Conservation (phyloP, 139 green algal genomes). For the Volvox africanus region DNA sequence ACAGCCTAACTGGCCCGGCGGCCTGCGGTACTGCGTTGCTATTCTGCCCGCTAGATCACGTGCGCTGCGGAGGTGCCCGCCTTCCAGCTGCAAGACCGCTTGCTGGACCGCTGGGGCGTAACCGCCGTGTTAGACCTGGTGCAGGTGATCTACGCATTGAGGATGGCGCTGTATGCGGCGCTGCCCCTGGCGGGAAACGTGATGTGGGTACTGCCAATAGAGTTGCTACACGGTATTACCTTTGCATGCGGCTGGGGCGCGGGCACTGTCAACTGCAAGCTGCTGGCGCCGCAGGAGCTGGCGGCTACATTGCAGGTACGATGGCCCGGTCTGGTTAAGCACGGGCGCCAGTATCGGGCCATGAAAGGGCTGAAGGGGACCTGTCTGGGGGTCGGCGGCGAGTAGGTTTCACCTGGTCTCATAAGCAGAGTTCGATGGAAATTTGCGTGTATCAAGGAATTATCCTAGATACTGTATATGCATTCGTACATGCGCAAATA, state of each 20-base stretch:
- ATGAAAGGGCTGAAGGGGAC: no score
- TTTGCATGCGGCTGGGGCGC: conserved; percentile 68
- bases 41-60: conserved; percentile 46
- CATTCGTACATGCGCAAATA: no score
- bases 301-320: conserved; percentile 61
- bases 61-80: conserved; percentile 64
- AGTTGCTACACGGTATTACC: conserved; percentile 70
- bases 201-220: conserved; percentile 66
- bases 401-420: no score
- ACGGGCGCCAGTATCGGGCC: no score
- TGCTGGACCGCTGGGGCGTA: conserved; percentile 41
- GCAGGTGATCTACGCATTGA: conserved; percentile 52
- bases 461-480: no score
- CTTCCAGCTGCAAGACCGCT: conserved; percentile 61
- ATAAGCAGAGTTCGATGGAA: no score
- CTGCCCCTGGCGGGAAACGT: conserved; percentile 47
- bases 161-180: conserved; percentile 60
- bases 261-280: conserved; percentile 61
- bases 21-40: background rate
- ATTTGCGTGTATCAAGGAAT: no score
- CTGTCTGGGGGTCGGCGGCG: no score
- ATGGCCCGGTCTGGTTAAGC: no score
- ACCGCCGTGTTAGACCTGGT: conserved; percentile 45
- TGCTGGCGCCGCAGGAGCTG: conserved; percentile 51
- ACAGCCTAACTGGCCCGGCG: background rate